Percentiles rank a stretch among this genome's conserved stretches.
phyloP scores from a whole-genome alignment of 2,329 filamentous ascomycete species.

The Penicillium corylophilum region DNA sequence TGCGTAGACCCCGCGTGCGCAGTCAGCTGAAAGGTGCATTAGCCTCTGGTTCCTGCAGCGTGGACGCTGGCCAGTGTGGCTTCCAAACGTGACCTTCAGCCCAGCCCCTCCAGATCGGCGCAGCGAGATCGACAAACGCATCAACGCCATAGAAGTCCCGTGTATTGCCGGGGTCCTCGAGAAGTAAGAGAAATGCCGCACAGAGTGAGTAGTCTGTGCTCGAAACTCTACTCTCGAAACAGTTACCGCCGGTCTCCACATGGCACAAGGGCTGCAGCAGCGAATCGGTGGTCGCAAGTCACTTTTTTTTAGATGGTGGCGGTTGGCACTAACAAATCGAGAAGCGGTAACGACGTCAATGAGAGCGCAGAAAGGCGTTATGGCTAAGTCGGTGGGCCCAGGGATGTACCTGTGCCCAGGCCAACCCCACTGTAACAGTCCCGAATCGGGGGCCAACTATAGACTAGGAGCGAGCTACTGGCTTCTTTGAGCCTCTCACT shows the following conservation, averaged over 20 bases:
- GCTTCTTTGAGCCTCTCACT: neutral
- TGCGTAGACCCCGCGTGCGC: conserved; percentile 2
- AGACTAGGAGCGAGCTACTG: conserved; percentile 8
- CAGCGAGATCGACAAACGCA: conserved; percentile 16
- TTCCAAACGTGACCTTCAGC: conserved; percentile 3
- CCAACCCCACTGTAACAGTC: conserved; percentile 11
- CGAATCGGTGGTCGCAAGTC: neutral
- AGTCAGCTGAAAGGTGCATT: conserved; percentile 32
- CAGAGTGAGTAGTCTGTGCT: neutral
- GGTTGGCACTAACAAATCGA: conserved; percentile 7
- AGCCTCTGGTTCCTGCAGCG: conserved; percentile 34
- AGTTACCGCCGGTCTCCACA: neutral
- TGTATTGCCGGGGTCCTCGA: neutral
- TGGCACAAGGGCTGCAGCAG: neutral
- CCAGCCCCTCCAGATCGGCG: conserved; percentile 21
- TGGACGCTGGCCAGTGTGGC: conserved; percentile 13
- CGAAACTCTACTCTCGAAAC: neutral
- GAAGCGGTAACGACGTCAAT: conserved; percentile 11
- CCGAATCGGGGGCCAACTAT: conserved; percentile 6
- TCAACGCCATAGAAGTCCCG: neutral
- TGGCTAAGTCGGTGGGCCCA: conserved; percentile 7
- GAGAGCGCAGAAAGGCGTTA: conserved; percentile 4
- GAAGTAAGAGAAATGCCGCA: neutral
- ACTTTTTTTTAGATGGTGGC: conserved; percentile 15
- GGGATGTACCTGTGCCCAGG: conserved; percentile 18